phyloP scores from a whole-genome alignment of 495 filamentous ascomycete species.

The Hypoxylon cercidicola region DNA sequence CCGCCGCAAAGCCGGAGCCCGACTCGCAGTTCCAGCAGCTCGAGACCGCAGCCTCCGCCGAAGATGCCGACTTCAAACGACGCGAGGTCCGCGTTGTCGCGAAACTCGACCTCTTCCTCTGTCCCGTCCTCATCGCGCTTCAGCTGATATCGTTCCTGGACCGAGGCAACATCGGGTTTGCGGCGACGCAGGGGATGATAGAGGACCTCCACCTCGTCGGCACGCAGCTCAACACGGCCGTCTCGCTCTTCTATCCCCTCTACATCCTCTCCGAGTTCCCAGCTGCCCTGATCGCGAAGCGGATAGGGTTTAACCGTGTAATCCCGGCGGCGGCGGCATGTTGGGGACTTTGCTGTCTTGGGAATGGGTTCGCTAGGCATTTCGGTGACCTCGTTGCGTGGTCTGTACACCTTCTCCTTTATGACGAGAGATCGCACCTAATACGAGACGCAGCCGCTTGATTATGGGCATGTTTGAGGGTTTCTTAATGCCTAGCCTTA shows the following conservation, averaged over 20 bases:
- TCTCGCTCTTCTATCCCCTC: slow-evolving; percentile 46
- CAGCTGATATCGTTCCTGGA: slow-evolving; percentile 56
- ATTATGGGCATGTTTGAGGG: slow-evolving; percentile 48
- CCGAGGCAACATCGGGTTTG: slow-evolving; percentile 55
- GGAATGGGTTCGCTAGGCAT: slow-evolving; percentile 43
- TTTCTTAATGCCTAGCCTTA: slow-evolving; percentile 46
- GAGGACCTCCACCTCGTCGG: slow-evolving; percentile 51
- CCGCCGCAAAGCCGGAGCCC: slow-evolving; percentile 30
- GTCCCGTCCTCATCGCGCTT: slow-evolving; percentile 53
- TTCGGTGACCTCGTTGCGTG: slow-evolving; percentile 43
- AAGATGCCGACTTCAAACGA: slow-evolving; percentile 38
- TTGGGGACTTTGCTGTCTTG: slow-evolving; percentile 47
- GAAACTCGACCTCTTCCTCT: slow-evolving; percentile 56
- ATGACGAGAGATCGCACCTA: too few relatives aligned
- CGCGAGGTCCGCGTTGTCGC: slow-evolving; percentile 44
- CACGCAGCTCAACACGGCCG: slow-evolving; percentile 50
- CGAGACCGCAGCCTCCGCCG: slow-evolving; percentile 15
- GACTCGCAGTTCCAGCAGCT: slow-evolving; percentile 27
- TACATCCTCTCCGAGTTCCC: slow-evolving; percentile 49
- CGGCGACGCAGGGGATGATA: slow-evolving; percentile 54
- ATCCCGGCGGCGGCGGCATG: slow-evolving; percentile 43
- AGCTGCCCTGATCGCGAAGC: slow-evolving; percentile 43
- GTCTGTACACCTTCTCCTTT: too few relatives aligned
- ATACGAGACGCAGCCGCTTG: slow-evolving; percentile 17
- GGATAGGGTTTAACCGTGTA: slow-evolving; percentile 43